A percentile compares a stretch with the other conserved stretches of the same genome.
phyloP scores from a whole-genome alignment of 805 yeast genomes.

The Metschnikowia borealis region DNA sequence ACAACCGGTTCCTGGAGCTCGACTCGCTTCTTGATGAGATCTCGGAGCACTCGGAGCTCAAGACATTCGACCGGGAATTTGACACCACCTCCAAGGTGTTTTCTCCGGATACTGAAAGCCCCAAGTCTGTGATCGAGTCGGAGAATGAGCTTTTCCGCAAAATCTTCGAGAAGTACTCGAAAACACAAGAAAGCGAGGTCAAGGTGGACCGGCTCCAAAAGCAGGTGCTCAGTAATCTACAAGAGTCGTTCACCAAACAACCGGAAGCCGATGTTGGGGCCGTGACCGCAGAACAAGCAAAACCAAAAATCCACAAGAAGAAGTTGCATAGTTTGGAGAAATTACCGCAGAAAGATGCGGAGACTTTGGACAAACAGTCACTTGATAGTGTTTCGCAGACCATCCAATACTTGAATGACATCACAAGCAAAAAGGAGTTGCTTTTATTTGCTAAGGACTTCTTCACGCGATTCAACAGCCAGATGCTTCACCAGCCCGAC shows the following conservation, averaged over 20 bases:
- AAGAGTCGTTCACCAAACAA: conserved; percentile 11
- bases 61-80: not conserved
- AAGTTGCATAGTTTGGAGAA: not conserved
- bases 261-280: not conserved
- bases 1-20: not conserved
- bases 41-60: not conserved
- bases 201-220: conserved; percentile 7
- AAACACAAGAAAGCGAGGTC: conserved; percentile 2
- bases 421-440: conserved; percentile 14
- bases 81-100: not conserved
- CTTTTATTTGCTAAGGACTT: conserved; percentile 18
- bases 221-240: conserved; percentile 14
- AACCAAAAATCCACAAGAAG: not conserved
- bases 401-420: conserved; percentile 17
- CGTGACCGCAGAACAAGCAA: not conserved
- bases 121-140: conserved; percentile 7
- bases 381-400: conserved; percentile 17
- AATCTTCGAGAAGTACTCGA: conserved; percentile 17
- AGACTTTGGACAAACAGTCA: not conserved
- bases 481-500: conserved; percentile 6
- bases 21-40: not conserved
- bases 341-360: not conserved
- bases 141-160: conserved; percentile 15
- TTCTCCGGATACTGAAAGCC: not conserved
- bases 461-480: conserved; percentile 11